Evolutionary conservation across 306 rosid genomes (phyloP), one percentile per base, ranked within the genome.

Genomic region (Rosa rugosa): DNA sequence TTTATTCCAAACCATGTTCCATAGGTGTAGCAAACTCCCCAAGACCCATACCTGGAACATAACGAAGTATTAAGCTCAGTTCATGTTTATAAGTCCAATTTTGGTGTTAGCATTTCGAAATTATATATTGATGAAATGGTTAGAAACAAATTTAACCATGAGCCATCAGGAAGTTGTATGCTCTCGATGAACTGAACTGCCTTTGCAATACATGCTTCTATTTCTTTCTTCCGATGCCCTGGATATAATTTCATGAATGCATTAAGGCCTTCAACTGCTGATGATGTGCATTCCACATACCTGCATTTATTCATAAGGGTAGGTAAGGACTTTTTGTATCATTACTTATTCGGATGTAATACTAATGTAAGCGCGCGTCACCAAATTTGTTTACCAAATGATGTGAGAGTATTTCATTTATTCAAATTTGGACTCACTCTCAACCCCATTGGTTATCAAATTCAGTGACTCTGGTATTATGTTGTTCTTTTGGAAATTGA

Each of bases 11-110:
- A 92, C 96, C 92, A 92, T 76, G 96, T 92, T 41, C 84, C 97
- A 17, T 92, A 90, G 40, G 91, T 87, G 80, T 77, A 92, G 89
- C 97, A 92, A 13, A 92, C 81, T 67, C 96, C 97, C 97, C 97
- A 92, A 20, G 90, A 87, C 1, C 97, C 96, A 80, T 85, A 85
- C 95, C 97, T 83, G 41, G 10, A 69, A 47, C 44, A 74, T 50
- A 75, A 5, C 16, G 23, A 8, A 65, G 45, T 34, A 36, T 34
- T 63, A 31, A 13, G 41, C 41, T 34, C 9, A 14, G 5, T 0
- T 31, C 45, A 62, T 36, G 34, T 57, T 57, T 22, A 10, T 22
- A 22, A 9, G 70, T 31, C 68, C 38, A 13, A 12, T 27, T 10
- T 64, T 27, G 7, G 66, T 4, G 11, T 25, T 25, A 60, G 40